A percentile compares a stretch with the other conserved stretches of the same genome.
Evolutionary conservation across 192 early-diverging fungal species (phyloP).

Genomic region (Fimicolochytrium jonesii): DNA sequence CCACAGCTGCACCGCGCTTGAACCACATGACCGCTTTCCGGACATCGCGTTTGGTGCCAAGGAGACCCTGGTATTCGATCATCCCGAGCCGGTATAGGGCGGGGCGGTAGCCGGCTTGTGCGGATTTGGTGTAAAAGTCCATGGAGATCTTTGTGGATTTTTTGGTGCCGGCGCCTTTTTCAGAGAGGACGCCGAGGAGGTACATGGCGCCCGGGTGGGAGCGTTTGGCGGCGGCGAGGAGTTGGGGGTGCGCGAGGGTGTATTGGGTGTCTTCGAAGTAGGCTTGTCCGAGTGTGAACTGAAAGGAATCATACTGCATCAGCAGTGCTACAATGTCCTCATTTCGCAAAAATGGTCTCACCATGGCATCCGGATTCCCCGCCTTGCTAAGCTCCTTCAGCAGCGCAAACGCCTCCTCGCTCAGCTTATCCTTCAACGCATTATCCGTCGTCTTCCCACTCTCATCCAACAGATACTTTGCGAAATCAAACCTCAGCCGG

Average conservation of each 20-base stretch:
- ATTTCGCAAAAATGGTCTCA: too few species aligned
- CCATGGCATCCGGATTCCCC: constrained; percentile 62
- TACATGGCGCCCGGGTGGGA: constrained; percentile 63
- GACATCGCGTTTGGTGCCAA: constrained; percentile 61
- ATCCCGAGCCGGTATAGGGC: constrained; percentile 69
- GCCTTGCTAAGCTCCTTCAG: constrained; percentile 54
- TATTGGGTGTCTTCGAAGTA: constrained; percentile 48
- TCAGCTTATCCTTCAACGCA: constrained; percentile 39
- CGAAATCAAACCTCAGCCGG: constrained; percentile 64
- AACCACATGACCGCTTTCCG: constrained; percentile 76
- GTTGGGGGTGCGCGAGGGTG: constrained; percentile 67
- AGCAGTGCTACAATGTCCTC: too few species aligned
- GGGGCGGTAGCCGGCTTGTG: constrained; percentile 63
- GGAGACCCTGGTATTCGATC: constrained; percentile 68
- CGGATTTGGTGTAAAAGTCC: constrained; percentile 69
- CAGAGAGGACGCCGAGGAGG: constrained; percentile 60
- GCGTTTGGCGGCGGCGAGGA: constrained; percentile 67
- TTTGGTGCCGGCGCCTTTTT: constrained; percentile 60
- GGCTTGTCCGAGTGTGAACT: constrained; percentile 36
- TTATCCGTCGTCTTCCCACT: background rate
- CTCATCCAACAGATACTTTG: constrained; percentile 31
- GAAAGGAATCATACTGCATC: too few species aligned
- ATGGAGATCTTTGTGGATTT: constrained; percentile 57
- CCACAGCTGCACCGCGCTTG: constrained; percentile 67
- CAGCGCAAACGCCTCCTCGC: constrained; percentile 64